Evolutionary conservation across 768 basidiomycete genomes (phyloP).

Genomic region (Paxillus ammoniavirescens): DNA sequence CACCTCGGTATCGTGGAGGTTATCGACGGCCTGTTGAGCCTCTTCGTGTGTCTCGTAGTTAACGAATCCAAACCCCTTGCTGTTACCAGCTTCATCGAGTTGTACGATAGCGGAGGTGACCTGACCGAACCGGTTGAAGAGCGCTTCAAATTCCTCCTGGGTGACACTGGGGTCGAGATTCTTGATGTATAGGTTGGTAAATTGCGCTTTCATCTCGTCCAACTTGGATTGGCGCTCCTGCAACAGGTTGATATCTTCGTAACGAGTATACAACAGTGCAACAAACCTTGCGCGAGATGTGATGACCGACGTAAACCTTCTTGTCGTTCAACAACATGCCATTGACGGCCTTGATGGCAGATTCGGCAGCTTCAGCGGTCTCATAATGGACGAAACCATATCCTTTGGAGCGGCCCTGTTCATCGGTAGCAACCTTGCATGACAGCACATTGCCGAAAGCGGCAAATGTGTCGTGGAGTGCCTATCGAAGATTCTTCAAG

Average conservation of each 20-base stretch:
- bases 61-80: constrained; percentile 98
- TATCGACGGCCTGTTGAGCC: constrained; percentile 86
- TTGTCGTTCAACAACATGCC: constrained; percentile 99
- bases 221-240: constrained; percentile 97
- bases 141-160: constrained; percentile 80
- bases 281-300: constrained; percentile 91
- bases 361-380: constrained; percentile 93
- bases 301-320: constrained; percentile 97
- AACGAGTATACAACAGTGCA: too few relatives aligned
- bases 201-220: constrained; percentile 95
- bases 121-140: constrained; percentile 75
- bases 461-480: constrained; percentile 98
- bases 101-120: constrained; percentile 90
- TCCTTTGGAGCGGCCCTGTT: constrained; percentile 92
- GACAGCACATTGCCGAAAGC: constrained; percentile 98
- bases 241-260: neutral
- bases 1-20: constrained; percentile 80
- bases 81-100: constrained; percentile 83
- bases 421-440: constrained; percentile 98
- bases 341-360: constrained; percentile 97
- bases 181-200: constrained; percentile 99
- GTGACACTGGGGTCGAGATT: constrained; percentile 85
- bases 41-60: constrained; percentile 94
- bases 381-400: constrained; percentile 99
- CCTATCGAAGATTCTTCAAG: constrained; percentile 44